Conservation (phyloP, 495 filamentous ascomycete species). For the Hypoxylon crocopeplum region DNA sequence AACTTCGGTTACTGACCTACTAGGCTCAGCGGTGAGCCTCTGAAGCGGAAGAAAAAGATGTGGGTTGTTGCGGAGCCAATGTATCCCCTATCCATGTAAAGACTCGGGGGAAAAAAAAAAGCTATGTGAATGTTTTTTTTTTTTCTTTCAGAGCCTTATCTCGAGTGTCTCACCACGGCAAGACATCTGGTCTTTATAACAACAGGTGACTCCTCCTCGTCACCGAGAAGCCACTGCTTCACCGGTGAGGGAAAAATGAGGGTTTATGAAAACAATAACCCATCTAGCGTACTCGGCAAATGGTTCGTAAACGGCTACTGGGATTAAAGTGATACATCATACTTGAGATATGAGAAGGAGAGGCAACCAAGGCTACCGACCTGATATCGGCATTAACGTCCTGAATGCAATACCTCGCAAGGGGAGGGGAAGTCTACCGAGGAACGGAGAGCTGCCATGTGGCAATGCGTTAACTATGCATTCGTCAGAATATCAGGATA, state of each 20-base stretch:
- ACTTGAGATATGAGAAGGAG: slow-evolving; percentile 25
- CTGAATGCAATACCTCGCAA: neutral
- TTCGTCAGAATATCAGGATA: neutral
- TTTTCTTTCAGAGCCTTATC: too few relatives aligned
- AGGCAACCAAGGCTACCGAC: neutral
- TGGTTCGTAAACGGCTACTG: slow-evolving; percentile 26
- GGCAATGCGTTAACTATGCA: neutral
- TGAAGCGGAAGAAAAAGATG: slow-evolving; percentile 4
- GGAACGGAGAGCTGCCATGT: neutral
- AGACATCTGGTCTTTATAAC: slow-evolving; percentile 13
- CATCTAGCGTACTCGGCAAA: slow-evolving; percentile 15
- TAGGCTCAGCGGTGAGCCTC: slow-evolving; percentile 24
- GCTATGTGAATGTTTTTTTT: slow-evolving; percentile 4
- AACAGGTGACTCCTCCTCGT: slow-evolving; percentile 26
- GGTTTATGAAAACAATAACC: slow-evolving; percentile 15
- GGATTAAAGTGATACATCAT: slow-evolving; percentile 38
- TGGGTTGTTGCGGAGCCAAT: slow-evolving; percentile 22
- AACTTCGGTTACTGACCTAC: neutral
- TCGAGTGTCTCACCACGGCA: slow-evolving; percentile 19
- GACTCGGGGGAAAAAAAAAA: too few relatives aligned
- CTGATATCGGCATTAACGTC: neutral
- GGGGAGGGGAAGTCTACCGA: neutral
- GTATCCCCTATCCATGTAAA: neutral
- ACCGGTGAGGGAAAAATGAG: slow-evolving; percentile 16
- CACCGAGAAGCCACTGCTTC: slow-evolving; percentile 22